Conservation (phyloP, 2,329 filamentous ascomycete genomes). For the Beauveria sp. region DNA sequence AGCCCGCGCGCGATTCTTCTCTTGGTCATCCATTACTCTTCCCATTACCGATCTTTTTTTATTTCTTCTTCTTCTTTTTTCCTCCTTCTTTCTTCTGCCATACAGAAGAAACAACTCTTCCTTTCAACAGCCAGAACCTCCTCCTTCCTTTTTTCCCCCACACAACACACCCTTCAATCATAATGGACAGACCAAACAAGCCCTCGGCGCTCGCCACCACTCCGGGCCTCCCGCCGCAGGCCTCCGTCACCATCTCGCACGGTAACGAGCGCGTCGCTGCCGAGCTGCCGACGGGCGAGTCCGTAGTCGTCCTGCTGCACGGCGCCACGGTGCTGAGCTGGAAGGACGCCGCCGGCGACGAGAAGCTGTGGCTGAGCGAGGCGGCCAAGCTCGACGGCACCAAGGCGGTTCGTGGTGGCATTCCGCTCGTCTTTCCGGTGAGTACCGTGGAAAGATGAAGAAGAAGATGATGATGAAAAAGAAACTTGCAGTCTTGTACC, state of each 20-base stretch:
- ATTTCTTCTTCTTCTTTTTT: too few species aligned
- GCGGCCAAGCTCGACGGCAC: conserved; percentile 74
- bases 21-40: too few species aligned
- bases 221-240: conserved; percentile 63
- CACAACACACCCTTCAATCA: conserved; percentile 21
- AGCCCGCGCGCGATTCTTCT: too few species aligned
- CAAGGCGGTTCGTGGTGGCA: conserved; percentile 84
- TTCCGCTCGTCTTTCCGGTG: conserved; percentile 90
- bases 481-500: too few species aligned
- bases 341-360: conserved; percentile 71
- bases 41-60: too few species aligned
- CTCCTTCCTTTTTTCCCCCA: background rate
- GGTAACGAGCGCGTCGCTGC: conserved; percentile 69
- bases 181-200: conserved; percentile 82
- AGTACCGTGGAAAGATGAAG: conserved; percentile 18
- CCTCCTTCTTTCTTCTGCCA: too few species aligned
- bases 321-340: conserved; percentile 91
- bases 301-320: conserved; percentile 76
- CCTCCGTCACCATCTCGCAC: conserved; percentile 67
- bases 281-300: conserved; percentile 76
- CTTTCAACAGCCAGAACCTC: too few species aligned
- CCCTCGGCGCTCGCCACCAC: conserved; percentile 69
- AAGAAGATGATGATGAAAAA: too few species aligned
- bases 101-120: too few species aligned
- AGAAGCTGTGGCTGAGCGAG: conserved; percentile 83